Conservation (phyloP, 768 basidiomycete genomes). For the Porphyrellus cyaneotinctus region DNA sequence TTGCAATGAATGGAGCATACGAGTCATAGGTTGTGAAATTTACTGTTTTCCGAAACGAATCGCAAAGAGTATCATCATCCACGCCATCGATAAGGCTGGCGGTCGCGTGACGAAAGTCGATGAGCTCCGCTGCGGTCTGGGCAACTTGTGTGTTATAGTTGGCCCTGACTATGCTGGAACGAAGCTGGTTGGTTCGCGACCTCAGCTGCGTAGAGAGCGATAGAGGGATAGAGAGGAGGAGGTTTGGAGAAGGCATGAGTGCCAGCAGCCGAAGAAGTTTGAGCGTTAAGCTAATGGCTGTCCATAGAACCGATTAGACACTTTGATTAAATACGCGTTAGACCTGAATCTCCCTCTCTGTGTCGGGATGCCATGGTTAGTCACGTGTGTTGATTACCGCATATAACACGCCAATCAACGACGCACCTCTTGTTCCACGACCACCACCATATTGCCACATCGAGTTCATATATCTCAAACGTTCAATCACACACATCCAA, state of each 20-base stretch:
- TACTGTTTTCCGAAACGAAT: constrained; percentile 9
- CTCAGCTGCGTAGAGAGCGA: background rate
- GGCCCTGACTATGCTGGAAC: background rate
- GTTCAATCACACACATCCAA: constrained; percentile 8
- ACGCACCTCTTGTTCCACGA: constrained; percentile 24
- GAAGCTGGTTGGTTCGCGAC: background rate
- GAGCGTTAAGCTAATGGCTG: too few species aligned
- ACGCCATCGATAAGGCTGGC: background rate
- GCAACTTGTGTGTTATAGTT: constrained; percentile 4
- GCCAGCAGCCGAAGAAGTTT: too few species aligned
- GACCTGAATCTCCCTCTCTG: too few species aligned
- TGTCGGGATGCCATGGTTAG: too few species aligned
- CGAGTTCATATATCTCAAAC: background rate
- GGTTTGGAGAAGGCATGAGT: background rate
- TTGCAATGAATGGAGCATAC: constrained; percentile 5
- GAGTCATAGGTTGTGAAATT: constrained; percentile 12
- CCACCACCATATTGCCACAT: constrained; percentile 16
- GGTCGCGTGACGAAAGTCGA: background rate
- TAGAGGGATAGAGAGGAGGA: background rate
- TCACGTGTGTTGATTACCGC: constrained; percentile 26
- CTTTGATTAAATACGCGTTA: too few species aligned
- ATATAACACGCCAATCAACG: constrained; percentile 33
- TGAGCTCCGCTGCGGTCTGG: background rate
- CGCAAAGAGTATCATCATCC: background rate
- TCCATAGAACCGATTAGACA: too few species aligned